A percentile compares a stretch with the other conserved stretches of the same genome.
phyloP scores from a whole-genome alignment of 129 eudicot genomes.

The Heracleum sosnowskyi region DNA sequence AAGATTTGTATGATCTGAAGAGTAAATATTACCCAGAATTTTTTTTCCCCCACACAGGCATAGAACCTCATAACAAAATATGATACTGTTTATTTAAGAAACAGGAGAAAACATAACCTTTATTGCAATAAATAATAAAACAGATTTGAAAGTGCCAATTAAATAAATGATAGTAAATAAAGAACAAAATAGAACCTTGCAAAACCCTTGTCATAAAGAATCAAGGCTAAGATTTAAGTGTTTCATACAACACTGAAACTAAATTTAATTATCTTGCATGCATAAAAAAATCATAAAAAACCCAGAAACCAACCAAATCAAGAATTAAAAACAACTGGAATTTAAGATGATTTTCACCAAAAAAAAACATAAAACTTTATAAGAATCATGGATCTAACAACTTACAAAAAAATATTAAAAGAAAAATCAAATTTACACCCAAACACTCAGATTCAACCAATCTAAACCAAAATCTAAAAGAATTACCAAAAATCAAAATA shows the following conservation, averaged over 20 bases:
- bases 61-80: neutral
- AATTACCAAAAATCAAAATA: conserved; percentile 5
- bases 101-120: neutral
- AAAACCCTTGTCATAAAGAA: conserved; percentile 10
- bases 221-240: neutral
- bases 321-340: neutral
- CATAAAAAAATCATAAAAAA: neutral
- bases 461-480: conserved; percentile 17
- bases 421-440: neutral
- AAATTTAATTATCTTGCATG: neutral
- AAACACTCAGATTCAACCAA: conserved; percentile 32
- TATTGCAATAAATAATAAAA: neutral
- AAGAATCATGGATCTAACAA: conserved; percentile 4
- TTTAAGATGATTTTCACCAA: neutral
- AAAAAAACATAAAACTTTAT: neutral
- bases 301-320: neutral
- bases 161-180: neutral
- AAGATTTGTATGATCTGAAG: neutral
- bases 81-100: neutral
- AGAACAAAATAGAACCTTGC: neutral
- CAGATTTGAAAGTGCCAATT: neutral
- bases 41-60: neutral
- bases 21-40: neutral
- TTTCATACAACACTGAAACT: neutral
- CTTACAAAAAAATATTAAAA: neutral